Base-by-base conservation (phyloP, 768 basidiomycete species). In the Rhizopogon salebrosus region DNA sequence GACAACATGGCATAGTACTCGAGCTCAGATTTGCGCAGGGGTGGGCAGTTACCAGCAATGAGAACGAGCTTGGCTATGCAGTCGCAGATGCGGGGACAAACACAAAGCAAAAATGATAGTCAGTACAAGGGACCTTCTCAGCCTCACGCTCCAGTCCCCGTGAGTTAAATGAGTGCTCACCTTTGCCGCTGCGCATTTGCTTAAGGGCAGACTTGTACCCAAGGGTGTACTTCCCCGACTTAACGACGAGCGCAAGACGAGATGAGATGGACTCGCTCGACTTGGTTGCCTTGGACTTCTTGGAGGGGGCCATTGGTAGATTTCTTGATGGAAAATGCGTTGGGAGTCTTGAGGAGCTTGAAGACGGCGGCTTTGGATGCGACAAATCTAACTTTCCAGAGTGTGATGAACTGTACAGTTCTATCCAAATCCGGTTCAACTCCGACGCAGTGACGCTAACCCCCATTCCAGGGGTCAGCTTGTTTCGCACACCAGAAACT, bases 1-100 rank as follows among this genome's bases (percentile, higher is more conserved):
- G 94, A 97, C 70, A 99, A 82, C 95, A 97, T 97, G 76, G 94
- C 97, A 70, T 98, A 99, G 81, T 98, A 99, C 80, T 99, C 97
- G 54, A 99, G 82, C 80, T 99, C 97, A 56, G 95, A 98, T 74
- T 97, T 97, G 73, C 97, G 92, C 57, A 99, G 84, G 57, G 97
- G 97, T 54, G 97, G 97, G 78, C 94, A 97, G 79, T 99, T 99
- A 62, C 93, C 95, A 65, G 95, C 93, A 69, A 99, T 97, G 72
- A 99, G 77, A 69, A 99, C 88, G 62, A 99, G 92, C 78, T 97
- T 98, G 74, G 95, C 95, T 99, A 68, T 51, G 49, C 36, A 27
- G 37, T 38, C 34, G 35, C 35, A 50, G 23, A 40, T 52, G 14
- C 42, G 35, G 43, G 39, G 48, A 58, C 38, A 54, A 60, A 65